These are phyloP conservation scores for Populus deltoides DNA, from an alignment of 345 rosid genomes.

Conservation along the genomic window DNA sequence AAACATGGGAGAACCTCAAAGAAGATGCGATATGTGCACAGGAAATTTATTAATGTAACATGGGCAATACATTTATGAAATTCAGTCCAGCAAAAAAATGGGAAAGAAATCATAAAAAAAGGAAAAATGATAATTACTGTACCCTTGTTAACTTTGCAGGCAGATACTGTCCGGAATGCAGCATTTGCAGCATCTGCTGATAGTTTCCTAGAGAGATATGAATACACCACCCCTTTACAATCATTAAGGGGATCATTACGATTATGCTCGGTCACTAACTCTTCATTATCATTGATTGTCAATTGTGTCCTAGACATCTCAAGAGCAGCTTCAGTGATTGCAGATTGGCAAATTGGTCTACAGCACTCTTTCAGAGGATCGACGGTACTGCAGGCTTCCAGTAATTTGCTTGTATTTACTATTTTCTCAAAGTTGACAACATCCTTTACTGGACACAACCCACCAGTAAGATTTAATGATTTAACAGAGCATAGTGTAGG, in stretches of 20 bases:
- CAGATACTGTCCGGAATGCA: constrained; percentile 73
- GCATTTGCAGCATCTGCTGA: constrained; percentile 56
- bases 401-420: constrained; percentile 72
- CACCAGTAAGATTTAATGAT: constrained; percentile 81
- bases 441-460: constrained; percentile 82
- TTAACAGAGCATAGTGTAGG: constrained; percentile 74
- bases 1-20: background rate
- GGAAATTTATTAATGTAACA: background rate
- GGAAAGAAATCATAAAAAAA: background rate
- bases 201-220: constrained; percentile 76
- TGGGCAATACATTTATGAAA: background rate
- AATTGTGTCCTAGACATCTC: constrained; percentile 59
- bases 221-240: constrained; percentile 80
- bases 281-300: constrained; percentile 44
- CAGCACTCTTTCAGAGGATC: constrained; percentile 96
- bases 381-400: constrained; percentile 73
- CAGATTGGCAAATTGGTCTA: constrained; percentile 82
- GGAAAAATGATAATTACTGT: constrained; percentile 8
- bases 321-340: constrained; percentile 80
- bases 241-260: constrained; percentile 54
- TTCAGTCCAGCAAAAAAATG: background rate
- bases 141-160: constrained; percentile 97
- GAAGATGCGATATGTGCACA: background rate
- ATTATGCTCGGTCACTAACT: constrained; percentile 42
- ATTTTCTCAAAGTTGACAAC: constrained; percentile 55